A percentile compares a stretch with the other conserved stretches of the same genome.
phyloP scores from a whole-genome alignment of 2,329 filamentous ascomycete genomes.

The Pseudopyrenochaeta lycopersici region DNA sequence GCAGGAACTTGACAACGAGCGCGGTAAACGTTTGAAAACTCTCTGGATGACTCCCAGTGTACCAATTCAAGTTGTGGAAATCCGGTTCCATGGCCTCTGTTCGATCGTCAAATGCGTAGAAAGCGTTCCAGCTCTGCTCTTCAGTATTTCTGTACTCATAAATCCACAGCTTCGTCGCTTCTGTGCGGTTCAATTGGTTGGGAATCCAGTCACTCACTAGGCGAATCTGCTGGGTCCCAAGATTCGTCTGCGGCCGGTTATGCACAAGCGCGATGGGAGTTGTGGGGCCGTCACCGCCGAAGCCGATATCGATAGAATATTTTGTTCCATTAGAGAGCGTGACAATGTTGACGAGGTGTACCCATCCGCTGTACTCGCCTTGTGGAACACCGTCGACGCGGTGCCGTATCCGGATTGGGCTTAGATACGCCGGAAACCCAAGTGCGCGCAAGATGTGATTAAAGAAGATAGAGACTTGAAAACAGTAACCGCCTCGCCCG shows the following conservation, averaged over 20 bases:
- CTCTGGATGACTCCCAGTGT: slow-evolving; percentile 40
- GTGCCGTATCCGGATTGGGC: slow-evolving; percentile 59
- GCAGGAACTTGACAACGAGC: slow-evolving; percentile 52
- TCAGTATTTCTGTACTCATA: slow-evolving; percentile 63
- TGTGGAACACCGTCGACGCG: slow-evolving; percentile 40
- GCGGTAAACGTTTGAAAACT: slow-evolving; percentile 44
- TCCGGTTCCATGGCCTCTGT: slow-evolving; percentile 52
- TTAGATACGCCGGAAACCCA: slow-evolving; percentile 64
- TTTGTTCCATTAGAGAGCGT: slow-evolving; percentile 59
- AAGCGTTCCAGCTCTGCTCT: slow-evolving; percentile 51
- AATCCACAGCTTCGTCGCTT: slow-evolving; percentile 65
- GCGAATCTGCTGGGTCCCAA: slow-evolving; percentile 66
- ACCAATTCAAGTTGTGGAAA: slow-evolving; percentile 53
- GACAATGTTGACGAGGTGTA: slow-evolving; percentile 70
- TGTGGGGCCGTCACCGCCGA: slow-evolving; percentile 70
- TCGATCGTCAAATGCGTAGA: slow-evolving; percentile 53
- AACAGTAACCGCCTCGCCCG: slow-evolving; percentile 67
- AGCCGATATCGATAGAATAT: slow-evolving; percentile 69
- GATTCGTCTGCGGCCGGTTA: slow-evolving; percentile 55
- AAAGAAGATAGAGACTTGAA: slow-evolving; percentile 67
- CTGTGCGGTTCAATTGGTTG: slow-evolving; percentile 49
- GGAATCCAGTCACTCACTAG: slow-evolving; percentile 62
- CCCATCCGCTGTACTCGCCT: slow-evolving; percentile 61
- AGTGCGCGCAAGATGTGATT: slow-evolving; percentile 61
- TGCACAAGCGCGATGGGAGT: slow-evolving; percentile 63